Conservation (phyloP, 1,139 yeast species). For the Chernovozyma aurita region DNA sequence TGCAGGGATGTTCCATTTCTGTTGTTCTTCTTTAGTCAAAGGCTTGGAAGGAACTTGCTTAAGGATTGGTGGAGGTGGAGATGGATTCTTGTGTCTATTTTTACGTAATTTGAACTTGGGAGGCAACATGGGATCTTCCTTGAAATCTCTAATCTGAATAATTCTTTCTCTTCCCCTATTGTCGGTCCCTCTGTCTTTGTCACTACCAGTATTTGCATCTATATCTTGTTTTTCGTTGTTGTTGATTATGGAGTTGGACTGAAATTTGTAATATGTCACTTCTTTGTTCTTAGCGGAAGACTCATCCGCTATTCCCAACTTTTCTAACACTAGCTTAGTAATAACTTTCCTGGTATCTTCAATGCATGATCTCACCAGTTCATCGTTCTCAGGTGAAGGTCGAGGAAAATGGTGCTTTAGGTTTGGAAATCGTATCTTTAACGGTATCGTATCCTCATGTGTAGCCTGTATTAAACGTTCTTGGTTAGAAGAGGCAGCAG, state of each 20-base stretch:
- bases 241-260: constrained; percentile 13
- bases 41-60: constrained; percentile 16
- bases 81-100: constrained; percentile 59
- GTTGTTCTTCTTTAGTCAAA: constrained; percentile 72
- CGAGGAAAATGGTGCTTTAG: constrained; percentile 40
- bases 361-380: constrained; percentile 20
- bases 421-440: constrained; percentile 36
- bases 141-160: constrained; percentile 31
- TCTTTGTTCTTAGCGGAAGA: constrained; percentile 11
- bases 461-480: constrained; percentile 21
- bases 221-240: constrained; percentile 3
- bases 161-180: constrained; percentile 19
- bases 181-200: constrained; percentile 11
- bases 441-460: constrained; percentile 39
- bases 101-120: constrained; percentile 73
- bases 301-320: constrained; percentile 13
- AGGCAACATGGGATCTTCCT: constrained; percentile 85
- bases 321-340: constrained; percentile 17
- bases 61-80: constrained; percentile 58
- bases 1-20: constrained; percentile 85
- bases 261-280: constrained; percentile 19
- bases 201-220: constrained; percentile 2
- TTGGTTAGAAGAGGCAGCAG: constrained; percentile 15
- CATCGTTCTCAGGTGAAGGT: constrained; percentile 23
- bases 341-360: constrained; percentile 28